phyloP scores from a whole-genome alignment of 805 yeast genomes.

The Priceomyces carsonii region DNA sequence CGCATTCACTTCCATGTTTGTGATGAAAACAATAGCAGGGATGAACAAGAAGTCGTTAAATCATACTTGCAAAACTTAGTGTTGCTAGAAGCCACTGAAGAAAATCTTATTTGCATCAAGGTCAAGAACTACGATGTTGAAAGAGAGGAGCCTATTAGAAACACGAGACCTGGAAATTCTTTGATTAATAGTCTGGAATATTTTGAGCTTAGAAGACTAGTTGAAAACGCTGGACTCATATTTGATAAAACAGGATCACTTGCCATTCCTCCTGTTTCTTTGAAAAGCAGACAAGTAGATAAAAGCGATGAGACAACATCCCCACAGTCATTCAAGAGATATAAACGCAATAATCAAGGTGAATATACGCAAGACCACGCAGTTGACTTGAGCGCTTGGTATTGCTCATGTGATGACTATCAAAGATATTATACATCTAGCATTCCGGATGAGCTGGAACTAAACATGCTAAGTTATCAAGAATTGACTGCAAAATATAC shows the following conservation, averaged over 20 bases:
- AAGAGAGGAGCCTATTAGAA: too few species aligned
- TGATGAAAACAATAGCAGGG: neutral
- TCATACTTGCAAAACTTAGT: constrained; percentile 1
- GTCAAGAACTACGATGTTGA: constrained; percentile 2
- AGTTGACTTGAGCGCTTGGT: constrained; percentile 29
- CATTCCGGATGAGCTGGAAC: neutral
- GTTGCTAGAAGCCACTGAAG: neutral
- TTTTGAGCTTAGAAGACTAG: constrained; percentile 4
- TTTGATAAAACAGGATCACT: constrained; percentile 1
- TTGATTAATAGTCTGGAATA: neutral
- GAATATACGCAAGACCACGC: constrained; percentile 1
- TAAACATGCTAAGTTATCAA: constrained; percentile 1
- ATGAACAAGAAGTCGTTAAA: constrained; percentile 2
- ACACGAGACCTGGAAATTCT: too few species aligned
- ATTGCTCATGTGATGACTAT: constrained; percentile 30
- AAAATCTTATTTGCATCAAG: neutral
- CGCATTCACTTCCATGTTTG: constrained; percentile 1
- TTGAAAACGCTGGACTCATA: constrained; percentile 3
- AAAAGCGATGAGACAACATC: neutral
- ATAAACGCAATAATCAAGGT: too few species aligned
- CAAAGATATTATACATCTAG: constrained; percentile 12
- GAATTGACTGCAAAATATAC: constrained; percentile 1
- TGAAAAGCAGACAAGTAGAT: too few species aligned
- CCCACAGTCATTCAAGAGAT: neutral
- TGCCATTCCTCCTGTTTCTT: neutral